Base-by-base conservation (phyloP, 352 stramenopile genomes). In the Phytophthora constricta region DNA sequence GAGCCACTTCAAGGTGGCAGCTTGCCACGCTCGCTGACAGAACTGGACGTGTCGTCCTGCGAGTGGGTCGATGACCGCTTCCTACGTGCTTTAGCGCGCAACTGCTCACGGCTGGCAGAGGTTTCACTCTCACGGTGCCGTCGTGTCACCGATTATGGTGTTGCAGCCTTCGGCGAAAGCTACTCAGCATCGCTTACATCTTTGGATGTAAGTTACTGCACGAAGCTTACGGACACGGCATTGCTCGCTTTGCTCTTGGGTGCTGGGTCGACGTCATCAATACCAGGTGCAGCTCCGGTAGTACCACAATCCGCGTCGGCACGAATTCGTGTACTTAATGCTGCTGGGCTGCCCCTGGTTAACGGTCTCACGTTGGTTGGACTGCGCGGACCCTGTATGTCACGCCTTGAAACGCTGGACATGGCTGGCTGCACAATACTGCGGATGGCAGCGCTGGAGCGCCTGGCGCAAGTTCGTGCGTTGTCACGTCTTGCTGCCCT, bases 11-110 rank as follows among this genome's bases (percentile, higher is more conserved):
- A 70, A 10, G 56, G 64, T 3, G 45, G 16, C 16, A 67, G 34
- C 42, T 58, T 77, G 20, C 69, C 69, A 17, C 58, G 37, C 3
- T 62, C 53, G 10, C 70, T 91, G 13, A 70, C 67, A 1, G 75
- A 87, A 34, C 45, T 93, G 48, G 71, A 87, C 27, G 69, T 91
- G n/a, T 77, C 76, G 16, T 74, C 84, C 23, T 93, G 82, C 31
- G 82, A 90, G 22, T 93, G 84, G 84, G 71, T 89, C 9, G 81
- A 89, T 45, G 84, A 93, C 58, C 48, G 64, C 4, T 77, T 74
- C 34, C 50, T 86, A 31, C 80, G 80, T n/a, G 34, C 59, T 5
- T 60, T 93, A 8, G 71, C 62, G 23, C 63, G 66, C 3, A 66
- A 71, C 9, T 93, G 84, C 52, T 62, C 58, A 2, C 34, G 27